Conservation (phyloP, 208 protist species). For the Lotmaria passim region DNA sequence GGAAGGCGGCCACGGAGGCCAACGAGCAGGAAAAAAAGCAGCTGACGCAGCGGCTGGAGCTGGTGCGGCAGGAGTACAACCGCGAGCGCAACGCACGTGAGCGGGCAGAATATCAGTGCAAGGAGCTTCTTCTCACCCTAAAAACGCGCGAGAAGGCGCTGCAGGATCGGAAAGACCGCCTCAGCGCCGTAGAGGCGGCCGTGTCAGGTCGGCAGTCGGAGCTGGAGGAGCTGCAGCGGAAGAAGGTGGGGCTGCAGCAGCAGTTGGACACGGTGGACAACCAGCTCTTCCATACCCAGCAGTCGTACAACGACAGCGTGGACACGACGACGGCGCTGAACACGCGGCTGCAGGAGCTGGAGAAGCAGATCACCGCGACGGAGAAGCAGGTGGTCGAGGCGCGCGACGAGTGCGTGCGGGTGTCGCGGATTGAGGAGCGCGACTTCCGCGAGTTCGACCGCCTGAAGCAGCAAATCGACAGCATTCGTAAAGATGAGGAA, state of each 20-base stretch:
- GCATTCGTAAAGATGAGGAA: constrained; percentile 79
- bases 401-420: constrained; percentile 55
- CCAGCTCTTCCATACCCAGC: constrained; percentile 86
- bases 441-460: constrained; percentile 80
- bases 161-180: constrained; percentile 45
- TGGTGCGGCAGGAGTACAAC: constrained; percentile 76
- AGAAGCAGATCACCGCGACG: constrained; percentile 68
- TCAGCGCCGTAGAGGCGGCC: constrained; percentile 28
- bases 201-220: constrained; percentile 57
- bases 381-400: constrained; percentile 79
- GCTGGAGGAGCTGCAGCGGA: constrained; percentile 62
- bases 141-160: constrained; percentile 67
- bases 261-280: constrained; percentile 91
- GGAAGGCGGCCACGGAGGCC: constrained; percentile 54
- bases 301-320: constrained; percentile 92
- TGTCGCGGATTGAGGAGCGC: constrained; percentile 71
- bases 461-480: constrained; percentile 87
- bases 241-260: constrained; percentile 70
- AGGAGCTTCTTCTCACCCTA: constrained; percentile 83
- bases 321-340: constrained; percentile 89
- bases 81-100: constrained; percentile 91
- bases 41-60: constrained; percentile 59
- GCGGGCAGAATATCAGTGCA: constrained; percentile 89
- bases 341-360: constrained; percentile 76
- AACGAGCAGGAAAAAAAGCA: constrained; percentile 65